Base-by-base conservation (phyloP, 2,329 filamentous ascomycete species). In the Pseudogymnoascus verrucosus region DNA sequence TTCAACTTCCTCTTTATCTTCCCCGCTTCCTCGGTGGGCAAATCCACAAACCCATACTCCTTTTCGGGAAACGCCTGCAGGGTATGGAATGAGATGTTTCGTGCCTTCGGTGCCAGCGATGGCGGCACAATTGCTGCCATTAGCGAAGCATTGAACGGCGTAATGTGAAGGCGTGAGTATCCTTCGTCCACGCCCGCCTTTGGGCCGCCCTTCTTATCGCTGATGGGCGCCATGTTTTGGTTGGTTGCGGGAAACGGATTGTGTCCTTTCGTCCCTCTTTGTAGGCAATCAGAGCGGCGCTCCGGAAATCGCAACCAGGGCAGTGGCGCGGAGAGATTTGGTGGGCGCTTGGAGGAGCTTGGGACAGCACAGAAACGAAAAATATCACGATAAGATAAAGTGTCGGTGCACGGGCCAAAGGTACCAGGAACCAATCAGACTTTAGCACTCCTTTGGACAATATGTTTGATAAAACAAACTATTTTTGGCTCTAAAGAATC, bases 1-100 rank as follows among this genome's bases (percentile, higher is more conserved):
- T 96, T 90, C 60, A 98, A 82, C 78, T 95, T 98, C 78, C 89
- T 93, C 78, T 88, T 91, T 62, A 98, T 77, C 75, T 92, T 96
- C n/a, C 93, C 89, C 8, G 93, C 95, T 68, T 96, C 92, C 76
- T 85, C 84, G 2, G 74, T 77, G 0, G 93, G 93, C 39, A 99
- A 77, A 57, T 96, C 92, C 65, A 98, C 80, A 77, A 90, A 99
- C 63, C 93, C 95, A 85, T 91, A 99, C 62, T 85, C 88, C 73
- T 86, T 89, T 68, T 99, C 95, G 12, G 93, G 93, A 67, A 96
- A 96, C 0, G 93, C 93, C 72, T 91, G 84, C 68, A 97, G 78
- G 4, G 81, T 80, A 76, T 98, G 93, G 77, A 89, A 97, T n/a
- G 93, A 96, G 62, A 97, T 84, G 73, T 92, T 90, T 66, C 86